These are phyloP conservation scores for Pichia pseudocactophila DNA, from an alignment of 805 yeast genomes.

Conservation along the genomic window DNA sequence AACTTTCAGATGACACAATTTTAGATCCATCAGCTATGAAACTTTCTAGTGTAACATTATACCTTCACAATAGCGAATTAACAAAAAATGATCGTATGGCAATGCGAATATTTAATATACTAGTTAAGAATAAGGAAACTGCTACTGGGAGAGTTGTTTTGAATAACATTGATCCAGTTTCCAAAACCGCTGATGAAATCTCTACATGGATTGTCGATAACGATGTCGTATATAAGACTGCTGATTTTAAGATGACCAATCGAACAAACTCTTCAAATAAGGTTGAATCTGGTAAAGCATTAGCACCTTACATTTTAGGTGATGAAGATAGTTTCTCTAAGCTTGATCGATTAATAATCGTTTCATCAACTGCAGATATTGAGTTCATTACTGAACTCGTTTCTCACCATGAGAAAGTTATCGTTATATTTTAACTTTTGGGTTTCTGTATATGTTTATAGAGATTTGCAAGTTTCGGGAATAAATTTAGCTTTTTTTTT, in stretches of 20 bases:
- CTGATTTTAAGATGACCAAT: constrained; percentile 4
- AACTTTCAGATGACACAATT: constrained; percentile 21
- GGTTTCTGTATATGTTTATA: no score
- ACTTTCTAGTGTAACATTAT: constrained; percentile 18
- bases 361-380: constrained; percentile 10
- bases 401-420: constrained; percentile 17
- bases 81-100: constrained; percentile 18
- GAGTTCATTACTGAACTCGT: constrained; percentile 15
- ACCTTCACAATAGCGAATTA: constrained; percentile 14
- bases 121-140: constrained; percentile 17
- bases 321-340: constrained; percentile 1
- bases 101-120: constrained; percentile 17
- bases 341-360: constrained; percentile 19
- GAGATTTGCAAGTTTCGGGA: no score
- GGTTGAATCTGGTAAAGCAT: constrained; percentile 3
- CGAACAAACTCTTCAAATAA: not conserved
- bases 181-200: constrained; percentile 1
- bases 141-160: constrained; percentile 6
- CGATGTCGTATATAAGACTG: constrained; percentile 2
- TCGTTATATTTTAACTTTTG: constrained; percentile 20
- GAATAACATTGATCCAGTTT: constrained; percentile 1
- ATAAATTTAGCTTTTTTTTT: no score
- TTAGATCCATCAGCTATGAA: constrained; percentile 23
- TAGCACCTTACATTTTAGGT: constrained; percentile 7
- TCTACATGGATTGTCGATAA: constrained; percentile 1